Base-by-base conservation (phyloP, 495 filamentous ascomycete genomes). In the Penicillium soppii region DNA sequence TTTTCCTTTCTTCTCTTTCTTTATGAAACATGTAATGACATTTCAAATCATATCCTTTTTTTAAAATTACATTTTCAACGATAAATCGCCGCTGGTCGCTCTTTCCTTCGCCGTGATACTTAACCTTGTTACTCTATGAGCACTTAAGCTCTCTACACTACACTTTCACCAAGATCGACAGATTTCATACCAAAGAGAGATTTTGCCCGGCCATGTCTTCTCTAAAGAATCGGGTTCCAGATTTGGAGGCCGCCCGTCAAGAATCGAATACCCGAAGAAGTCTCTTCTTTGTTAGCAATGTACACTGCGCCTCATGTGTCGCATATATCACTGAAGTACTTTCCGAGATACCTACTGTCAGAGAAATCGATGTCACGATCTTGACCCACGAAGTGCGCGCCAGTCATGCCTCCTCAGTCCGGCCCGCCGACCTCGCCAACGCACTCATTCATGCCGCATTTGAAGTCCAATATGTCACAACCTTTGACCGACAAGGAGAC, bases 271-370 rank as follows among this genome's bases (percentile, higher is more conserved):
- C 27, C 1, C 52, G 54, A 33, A 57, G 44, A 48, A 78, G 74
- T 49, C 69, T 68, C 8, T 69, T 77, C 35, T 69, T 76, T 32
- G 69, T 79, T 41, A 70, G 69, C 52, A 81, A 81, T 44, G 68
- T 81, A 15, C 76, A 79, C 49, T 81, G 78, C 56, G 67, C 76
- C 12, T 81, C 78, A n/a, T 81, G 78, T 48, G 69, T 80, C 13
- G 61, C 74, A 23, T 74, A 76, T 52, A 68, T 81, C 47, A 68
- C 64, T 8, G 69, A 71, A 41, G 59, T 75, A 6, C 63, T 81
- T 1, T 63, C 60, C 1, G 61, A 62, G 21, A 64, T 72, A 13
- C 50, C 58, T 4, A 61, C 67, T 1, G 59, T 78, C 40, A 43
- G 48, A 10, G 53, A 66, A 16, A 62, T 80, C 39, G 70, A 74